Evolutionary conservation across 2,329 filamentous ascomycete genomes (phyloP).

Genomic region (Paecilomyces niveus): DNA sequence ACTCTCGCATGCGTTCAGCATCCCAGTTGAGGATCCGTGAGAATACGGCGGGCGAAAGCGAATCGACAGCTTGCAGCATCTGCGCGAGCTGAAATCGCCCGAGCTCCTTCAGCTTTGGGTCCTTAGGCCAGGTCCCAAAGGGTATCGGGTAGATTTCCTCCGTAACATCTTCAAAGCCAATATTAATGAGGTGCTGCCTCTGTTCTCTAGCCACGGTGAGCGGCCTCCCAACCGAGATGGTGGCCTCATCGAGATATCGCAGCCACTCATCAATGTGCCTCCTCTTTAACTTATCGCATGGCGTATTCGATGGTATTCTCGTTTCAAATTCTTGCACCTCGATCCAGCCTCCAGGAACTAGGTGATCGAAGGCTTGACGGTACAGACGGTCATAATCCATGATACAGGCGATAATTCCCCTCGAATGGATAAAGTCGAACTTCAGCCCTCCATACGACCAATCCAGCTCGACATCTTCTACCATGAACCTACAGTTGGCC

Average conservation of each 20-base stretch:
- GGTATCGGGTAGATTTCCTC: not conserved
- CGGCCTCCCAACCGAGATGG: not conserved
- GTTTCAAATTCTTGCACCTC: conserved; percentile 13
- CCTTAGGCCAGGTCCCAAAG: not conserved
- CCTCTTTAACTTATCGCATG: not conserved
- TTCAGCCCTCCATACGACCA: not conserved
- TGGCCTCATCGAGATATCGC: not conserved
- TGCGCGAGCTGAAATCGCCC: not conserved
- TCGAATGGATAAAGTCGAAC: conserved; percentile 9
- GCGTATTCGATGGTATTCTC: conserved; percentile 8
- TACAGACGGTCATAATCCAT: conserved; percentile 11
- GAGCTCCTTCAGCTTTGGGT: not conserved
- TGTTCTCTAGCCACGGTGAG: not conserved
- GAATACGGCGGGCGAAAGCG: not conserved
- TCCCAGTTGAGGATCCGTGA: not conserved
- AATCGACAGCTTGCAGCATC: not conserved
- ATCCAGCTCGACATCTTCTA: not conserved
- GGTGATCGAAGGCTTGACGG: conserved; percentile 6
- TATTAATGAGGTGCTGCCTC: not conserved
- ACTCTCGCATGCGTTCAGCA: not conserved
- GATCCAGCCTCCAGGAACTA: conserved; percentile 13
- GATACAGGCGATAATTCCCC: conserved; percentile 11
- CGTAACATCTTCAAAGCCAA: not conserved
- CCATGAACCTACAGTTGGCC: not conserved
- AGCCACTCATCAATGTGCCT: not conserved